Conservation (phyloP, 2,329 filamentous ascomycete genomes). For the Pseudogymnoascus sp. region DNA sequence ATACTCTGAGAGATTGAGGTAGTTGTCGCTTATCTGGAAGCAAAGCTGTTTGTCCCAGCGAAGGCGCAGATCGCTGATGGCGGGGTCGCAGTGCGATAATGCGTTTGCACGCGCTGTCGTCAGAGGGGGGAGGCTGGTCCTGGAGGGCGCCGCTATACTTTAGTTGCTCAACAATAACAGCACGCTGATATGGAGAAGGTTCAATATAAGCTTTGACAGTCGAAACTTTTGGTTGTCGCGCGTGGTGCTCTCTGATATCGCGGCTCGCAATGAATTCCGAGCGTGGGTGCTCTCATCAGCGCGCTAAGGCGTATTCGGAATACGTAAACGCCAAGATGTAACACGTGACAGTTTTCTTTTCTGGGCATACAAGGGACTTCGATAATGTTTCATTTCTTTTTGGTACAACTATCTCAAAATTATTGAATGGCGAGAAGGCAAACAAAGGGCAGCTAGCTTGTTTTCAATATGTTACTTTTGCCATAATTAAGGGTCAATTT, state of each 20-base stretch:
- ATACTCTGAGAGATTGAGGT: slow-evolving; percentile 2
- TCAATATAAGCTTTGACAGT: slow-evolving; percentile 2
- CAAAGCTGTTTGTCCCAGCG: neutral
- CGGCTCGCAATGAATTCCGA: slow-evolving; percentile 5
- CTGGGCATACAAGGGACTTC: neutral
- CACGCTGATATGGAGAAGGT: neutral
- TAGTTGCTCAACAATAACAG: neutral
- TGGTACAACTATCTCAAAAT: neutral
- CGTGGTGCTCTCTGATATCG: slow-evolving; percentile 1
- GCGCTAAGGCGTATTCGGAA: slow-evolving; percentile 4
- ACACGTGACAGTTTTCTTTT: neutral
- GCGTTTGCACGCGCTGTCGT: neutral
- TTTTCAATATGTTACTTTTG: neutral
- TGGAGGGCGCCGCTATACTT: neutral
- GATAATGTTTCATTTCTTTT: neutral
- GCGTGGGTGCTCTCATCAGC: slow-evolving; percentile 2
- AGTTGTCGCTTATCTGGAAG: slow-evolving; percentile 8
- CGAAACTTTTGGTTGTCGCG: neutral
- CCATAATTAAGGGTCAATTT: neutral
- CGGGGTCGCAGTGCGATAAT: slow-evolving; percentile 5
- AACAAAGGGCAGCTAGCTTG: neutral
- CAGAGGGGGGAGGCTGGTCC: neutral
- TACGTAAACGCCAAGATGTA: neutral
- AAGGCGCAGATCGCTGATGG: slow-evolving; percentile 1
- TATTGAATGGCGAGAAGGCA: neutral